Evolutionary conservation across 1,284 basidiomycete species (phyloP).

Genomic region (Ceratobasidium sp.): DNA sequence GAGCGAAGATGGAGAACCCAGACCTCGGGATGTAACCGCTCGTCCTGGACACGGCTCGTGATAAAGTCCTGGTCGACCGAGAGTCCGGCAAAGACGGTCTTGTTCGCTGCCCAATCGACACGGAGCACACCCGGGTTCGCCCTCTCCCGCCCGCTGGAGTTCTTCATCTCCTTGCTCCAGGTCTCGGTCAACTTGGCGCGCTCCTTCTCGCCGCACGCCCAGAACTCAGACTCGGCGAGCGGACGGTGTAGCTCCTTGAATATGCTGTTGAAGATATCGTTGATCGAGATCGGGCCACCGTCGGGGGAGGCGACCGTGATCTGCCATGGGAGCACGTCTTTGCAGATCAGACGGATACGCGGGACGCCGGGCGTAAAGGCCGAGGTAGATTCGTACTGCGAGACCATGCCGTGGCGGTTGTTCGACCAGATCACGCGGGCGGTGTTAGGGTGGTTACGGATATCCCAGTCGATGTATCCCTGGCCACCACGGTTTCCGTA

Average conservation of each 20-base stretch:
- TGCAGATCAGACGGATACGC: constrained; percentile 37
- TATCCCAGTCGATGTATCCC: constrained; percentile 32
- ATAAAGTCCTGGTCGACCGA: constrained; percentile 26
- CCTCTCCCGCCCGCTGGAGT: neutral
- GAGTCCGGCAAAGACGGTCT: constrained; percentile 19
- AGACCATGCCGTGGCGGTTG: constrained; percentile 7
- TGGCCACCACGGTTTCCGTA: neutral
- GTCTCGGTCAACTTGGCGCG: constrained; percentile 32
- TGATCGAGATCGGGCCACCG: constrained; percentile 28
- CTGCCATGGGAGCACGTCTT: constrained; percentile 29
- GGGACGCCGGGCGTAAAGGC: constrained; percentile 26
- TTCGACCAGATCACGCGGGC: constrained; percentile 20
- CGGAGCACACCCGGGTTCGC: constrained; percentile 25
- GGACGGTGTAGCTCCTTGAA: constrained; percentile 27
- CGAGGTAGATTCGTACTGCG: constrained; percentile 10
- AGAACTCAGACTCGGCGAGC: constrained; percentile 31
- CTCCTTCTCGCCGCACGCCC: constrained; percentile 31
- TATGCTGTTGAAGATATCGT: constrained; percentile 24
- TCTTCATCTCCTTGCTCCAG: constrained; percentile 29
- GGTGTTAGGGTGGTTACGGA: constrained; percentile 24
- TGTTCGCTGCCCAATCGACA: constrained; percentile 17
- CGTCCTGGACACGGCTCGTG: constrained; percentile 19
- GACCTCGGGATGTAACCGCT: constrained; percentile 30
- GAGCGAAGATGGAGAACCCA: constrained; percentile 32
- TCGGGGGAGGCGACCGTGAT: constrained; percentile 31